Conservation (phyloP, 257 asterid genomes). For the Buddleja alternifolia region DNA sequence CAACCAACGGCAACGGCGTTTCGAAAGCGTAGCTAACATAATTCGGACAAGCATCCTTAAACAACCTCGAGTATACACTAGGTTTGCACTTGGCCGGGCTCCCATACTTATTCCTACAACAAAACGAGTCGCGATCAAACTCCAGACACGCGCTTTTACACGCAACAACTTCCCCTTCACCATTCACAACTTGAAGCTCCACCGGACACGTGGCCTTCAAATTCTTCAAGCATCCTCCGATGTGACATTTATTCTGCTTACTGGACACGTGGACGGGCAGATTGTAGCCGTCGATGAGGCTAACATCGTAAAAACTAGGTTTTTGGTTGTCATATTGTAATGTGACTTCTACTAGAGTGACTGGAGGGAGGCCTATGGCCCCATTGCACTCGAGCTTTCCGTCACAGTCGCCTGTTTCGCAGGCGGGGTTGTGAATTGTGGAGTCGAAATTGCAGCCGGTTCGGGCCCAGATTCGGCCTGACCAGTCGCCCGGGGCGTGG, state of each 20-base stretch:
- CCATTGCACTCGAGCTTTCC: conserved; percentile 71
- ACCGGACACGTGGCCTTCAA: conserved; percentile 52
- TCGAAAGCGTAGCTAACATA: conserved; percentile 78
- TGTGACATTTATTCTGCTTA: conserved; percentile 37
- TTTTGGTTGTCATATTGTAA: conserved; percentile 46
- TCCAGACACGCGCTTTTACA: conserved; percentile 90
- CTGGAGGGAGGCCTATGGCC: conserved; percentile 74
- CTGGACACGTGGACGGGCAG: conserved; percentile 65
- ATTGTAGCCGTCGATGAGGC: conserved; percentile 83
- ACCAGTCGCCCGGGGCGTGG: conserved; percentile 62
- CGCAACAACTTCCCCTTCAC: conserved; percentile 63
- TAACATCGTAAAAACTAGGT: conserved; percentile 74
- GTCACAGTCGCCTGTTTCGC: conserved; percentile 85
- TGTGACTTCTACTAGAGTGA: conserved; percentile 62
- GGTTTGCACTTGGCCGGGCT: conserved; percentile 72
- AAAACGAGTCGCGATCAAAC: conserved; percentile 59
- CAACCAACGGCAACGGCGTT: conserved; percentile 57
- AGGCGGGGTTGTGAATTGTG: conserved; percentile 36
- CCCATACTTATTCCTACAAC: conserved; percentile 72
- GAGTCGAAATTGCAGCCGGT: conserved; percentile 66
- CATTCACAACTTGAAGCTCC: conserved; percentile 54
- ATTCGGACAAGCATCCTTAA: conserved; percentile 75
- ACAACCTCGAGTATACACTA: conserved; percentile 57
- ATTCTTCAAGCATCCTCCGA: conserved; percentile 58
- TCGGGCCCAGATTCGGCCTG: conserved; percentile 90